Conservation (phyloP, 139 green algal genomes). For the Trebouxia sp. region DNA sequence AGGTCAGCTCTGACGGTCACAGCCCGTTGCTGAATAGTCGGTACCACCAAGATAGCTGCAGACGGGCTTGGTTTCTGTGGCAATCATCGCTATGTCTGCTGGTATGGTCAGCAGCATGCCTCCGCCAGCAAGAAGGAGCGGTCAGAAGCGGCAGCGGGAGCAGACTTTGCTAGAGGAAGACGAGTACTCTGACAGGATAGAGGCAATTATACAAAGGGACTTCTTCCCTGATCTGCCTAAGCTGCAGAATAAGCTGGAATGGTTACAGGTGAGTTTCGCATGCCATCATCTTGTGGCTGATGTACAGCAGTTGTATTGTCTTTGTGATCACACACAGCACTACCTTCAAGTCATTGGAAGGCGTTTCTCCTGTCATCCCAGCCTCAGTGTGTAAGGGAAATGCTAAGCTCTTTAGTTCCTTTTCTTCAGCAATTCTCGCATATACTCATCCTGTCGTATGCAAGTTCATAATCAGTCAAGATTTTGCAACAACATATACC, state of each 20-base stretch:
- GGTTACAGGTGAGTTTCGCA: constrained; percentile 59
- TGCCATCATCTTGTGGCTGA: neutral
- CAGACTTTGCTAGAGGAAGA: constrained; percentile 77
- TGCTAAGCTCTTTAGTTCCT: too few species aligned
- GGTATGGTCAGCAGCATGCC: neutral
- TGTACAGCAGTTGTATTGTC: neutral
- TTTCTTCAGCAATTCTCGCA: too few species aligned
- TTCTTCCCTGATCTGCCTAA: constrained; percentile 91
- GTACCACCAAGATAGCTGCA: too few species aligned
- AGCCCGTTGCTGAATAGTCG: too few species aligned
- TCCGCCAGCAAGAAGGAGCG: constrained; percentile 1
- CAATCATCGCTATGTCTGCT: constrained; percentile 5
- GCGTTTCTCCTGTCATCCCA: too few species aligned
- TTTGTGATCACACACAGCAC: neutral
- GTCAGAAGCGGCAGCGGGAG: constrained; percentile 3
- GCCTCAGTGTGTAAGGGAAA: too few species aligned
- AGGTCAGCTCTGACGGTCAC: too few species aligned
- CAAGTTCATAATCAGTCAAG: too few species aligned
- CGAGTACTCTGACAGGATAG: constrained; percentile 70
- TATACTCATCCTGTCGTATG: neutral
- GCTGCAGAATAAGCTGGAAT: constrained; percentile 85
- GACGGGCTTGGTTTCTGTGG: too few species aligned
- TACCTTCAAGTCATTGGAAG: too few species aligned
- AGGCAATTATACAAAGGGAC: constrained; percentile 90
- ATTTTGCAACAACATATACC: too few species aligned